These are phyloP conservation scores for Alloascoidea hylecoeti DNA, from an alignment of 805 yeast genomes.

Conservation along the genomic window DNA sequence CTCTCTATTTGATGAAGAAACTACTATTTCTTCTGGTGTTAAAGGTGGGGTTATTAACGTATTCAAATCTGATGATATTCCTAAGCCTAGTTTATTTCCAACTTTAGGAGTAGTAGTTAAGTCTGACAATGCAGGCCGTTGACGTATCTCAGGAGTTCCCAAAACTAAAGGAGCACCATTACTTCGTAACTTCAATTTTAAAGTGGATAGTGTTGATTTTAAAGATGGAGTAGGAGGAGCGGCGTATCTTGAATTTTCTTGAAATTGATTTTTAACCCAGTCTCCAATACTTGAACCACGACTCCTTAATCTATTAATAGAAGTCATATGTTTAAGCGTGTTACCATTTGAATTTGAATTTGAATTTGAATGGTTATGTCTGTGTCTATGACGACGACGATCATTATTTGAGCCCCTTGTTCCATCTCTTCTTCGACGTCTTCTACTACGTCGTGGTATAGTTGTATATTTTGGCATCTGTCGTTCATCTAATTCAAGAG, in stretches of 20 bases:
- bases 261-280: neutral
- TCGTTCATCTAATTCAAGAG: constrained; percentile 45
- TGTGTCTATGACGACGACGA: neutral
- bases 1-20: neutral
- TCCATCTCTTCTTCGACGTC: constrained; percentile 1
- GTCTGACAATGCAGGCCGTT: neutral
- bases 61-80: neutral
- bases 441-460: constrained; percentile 55
- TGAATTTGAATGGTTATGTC: neutral
- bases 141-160: neutral
- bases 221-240: neutral
- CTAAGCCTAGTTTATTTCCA: neutral
- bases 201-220: neutral
- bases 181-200: neutral
- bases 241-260: neutral
- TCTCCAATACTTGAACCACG: neutral
- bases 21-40: neutral
- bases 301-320: neutral
- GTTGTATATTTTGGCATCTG: constrained; percentile 56
- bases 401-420: too few species aligned
- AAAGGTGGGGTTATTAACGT: neutral
- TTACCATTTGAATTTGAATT: neutral
- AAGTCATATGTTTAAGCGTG: neutral
- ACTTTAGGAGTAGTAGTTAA: neutral
- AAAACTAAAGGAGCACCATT: constrained; percentile 1